Evolutionary conservation across 2,329 filamentous ascomycete genomes (phyloP).

Genomic region (Fusarium sp.): DNA sequence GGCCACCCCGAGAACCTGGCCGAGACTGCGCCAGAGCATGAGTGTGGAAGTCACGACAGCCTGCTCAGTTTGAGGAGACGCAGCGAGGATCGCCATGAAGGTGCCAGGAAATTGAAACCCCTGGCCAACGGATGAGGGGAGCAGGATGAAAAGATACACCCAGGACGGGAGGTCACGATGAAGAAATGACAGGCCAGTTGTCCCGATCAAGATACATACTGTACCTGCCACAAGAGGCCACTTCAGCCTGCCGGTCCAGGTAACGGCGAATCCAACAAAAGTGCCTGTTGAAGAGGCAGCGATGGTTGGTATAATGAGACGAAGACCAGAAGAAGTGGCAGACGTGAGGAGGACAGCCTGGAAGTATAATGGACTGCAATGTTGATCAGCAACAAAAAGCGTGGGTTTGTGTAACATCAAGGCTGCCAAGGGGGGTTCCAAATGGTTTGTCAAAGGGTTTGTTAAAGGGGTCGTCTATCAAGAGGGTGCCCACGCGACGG

Average conservation of each 20-base stretch:
- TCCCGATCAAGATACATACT: conserved; percentile 63
- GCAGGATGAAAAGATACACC: conserved; percentile 68
- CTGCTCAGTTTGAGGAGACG: conserved; percentile 71
- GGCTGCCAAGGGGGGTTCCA: too few species aligned
- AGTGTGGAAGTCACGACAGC: conserved; percentile 79
- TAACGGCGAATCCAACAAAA: conserved; percentile 72
- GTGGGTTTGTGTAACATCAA: neutral
- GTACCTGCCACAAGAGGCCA: conserved; percentile 69
- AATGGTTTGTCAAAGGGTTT: too few species aligned
- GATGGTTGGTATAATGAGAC: conserved; percentile 74
- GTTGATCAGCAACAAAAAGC: neutral
- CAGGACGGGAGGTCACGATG: conserved; percentile 63
- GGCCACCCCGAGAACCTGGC: conserved; percentile 80
- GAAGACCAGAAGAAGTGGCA: conserved; percentile 79
- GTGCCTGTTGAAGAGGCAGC: conserved; percentile 68
- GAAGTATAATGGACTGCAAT: conserved; percentile 76
- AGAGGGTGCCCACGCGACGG: neutral
- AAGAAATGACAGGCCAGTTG: conserved; percentile 63
- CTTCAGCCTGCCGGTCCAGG: conserved; percentile 70
- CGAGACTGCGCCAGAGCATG: conserved; percentile 78
- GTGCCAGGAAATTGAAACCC: conserved; percentile 75
- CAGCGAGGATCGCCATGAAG: conserved; percentile 73
- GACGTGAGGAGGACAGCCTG: conserved; percentile 78
- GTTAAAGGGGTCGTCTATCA: neutral
- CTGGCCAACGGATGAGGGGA: conserved; percentile 69